These are phyloP conservation scores for Cladosporium sp. DNA, from an alignment of 2,329 filamentous ascomycete genomes.

Conservation along the genomic window DNA sequence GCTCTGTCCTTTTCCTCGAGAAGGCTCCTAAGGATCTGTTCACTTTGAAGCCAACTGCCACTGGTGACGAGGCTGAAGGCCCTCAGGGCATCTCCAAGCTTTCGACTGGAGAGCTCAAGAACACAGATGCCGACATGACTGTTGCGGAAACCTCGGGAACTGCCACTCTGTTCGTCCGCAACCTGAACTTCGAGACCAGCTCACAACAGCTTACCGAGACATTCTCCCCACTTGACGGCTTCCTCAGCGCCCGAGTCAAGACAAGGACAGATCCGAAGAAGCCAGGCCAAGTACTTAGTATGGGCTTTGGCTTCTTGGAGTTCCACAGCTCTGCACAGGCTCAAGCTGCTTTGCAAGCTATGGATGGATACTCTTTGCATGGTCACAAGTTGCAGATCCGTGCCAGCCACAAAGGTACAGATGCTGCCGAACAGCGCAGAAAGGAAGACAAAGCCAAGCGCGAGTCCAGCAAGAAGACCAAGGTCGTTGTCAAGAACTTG, in stretches of 20 bases:
- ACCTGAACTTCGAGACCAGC: constrained; percentile 89
- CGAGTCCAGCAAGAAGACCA: constrained; percentile 73
- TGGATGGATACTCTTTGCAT: constrained; percentile 88
- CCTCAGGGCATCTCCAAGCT: constrained; percentile 55
- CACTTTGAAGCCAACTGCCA: constrained; percentile 34
- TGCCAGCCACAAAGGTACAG: constrained; percentile 80
- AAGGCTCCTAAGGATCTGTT: constrained; percentile 89
- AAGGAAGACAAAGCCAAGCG: constrained; percentile 84
- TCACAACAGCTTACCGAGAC: constrained; percentile 72
- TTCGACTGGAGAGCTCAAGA: constrained; percentile 68
- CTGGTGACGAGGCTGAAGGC: constrained; percentile 33
- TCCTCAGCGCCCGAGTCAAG: constrained; percentile 86
- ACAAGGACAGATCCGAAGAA: constrained; percentile 92
- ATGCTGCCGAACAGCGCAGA: constrained; percentile 83
- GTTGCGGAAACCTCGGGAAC: constrained; percentile 60
- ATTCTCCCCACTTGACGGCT: constrained; percentile 82
- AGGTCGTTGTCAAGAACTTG: constrained; percentile 97
- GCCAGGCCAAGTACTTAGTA: constrained; percentile 82
- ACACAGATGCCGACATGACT: constrained; percentile 53
- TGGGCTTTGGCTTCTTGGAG: constrained; percentile 96
- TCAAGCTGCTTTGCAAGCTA: constrained; percentile 74
- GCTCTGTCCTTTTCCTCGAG: constrained; percentile 88
- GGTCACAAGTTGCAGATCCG: constrained; percentile 83
- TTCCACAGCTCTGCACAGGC: constrained; percentile 79
- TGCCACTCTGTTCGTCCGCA: constrained; percentile 82